Evolutionary conservation across 2,329 filamentous ascomycete species (phyloP).

Genomic region (Pseudogymnoascus destructans): DNA sequence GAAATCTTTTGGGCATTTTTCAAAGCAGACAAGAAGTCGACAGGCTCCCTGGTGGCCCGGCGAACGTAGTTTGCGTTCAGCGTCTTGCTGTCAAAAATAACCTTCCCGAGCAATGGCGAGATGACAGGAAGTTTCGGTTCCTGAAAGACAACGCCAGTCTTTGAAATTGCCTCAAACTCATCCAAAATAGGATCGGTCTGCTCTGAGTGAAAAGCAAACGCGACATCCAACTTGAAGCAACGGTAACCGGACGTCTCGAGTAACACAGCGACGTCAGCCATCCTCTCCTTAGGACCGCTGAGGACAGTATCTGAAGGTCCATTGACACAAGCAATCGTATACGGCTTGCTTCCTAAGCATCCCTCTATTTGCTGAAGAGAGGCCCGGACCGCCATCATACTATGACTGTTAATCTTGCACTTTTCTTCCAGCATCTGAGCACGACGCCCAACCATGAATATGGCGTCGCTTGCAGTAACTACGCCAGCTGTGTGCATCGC

Average conservation of each 20-base stretch:
- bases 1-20: constrained; percentile 43
- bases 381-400: constrained; percentile 44
- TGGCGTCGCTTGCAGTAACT: constrained; percentile 53
- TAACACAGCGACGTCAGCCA: constrained; percentile 36
- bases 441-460: constrained; percentile 56
- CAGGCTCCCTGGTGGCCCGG: constrained; percentile 52
- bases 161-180: constrained; percentile 41
- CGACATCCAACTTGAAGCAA: constrained; percentile 46
- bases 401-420: constrained; percentile 54
- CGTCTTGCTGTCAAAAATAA: constrained; percentile 42
- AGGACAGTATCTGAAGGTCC: constrained; percentile 62
- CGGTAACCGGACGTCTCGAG: constrained; percentile 42
- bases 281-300: constrained; percentile 40
- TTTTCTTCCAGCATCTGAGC: constrained; percentile 50
- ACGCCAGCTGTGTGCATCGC: constrained; percentile 58
- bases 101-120: constrained; percentile 50
- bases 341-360: constrained; percentile 34
- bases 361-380: constrained; percentile 34
- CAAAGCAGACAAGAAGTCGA: constrained; percentile 54
- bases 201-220: constrained; percentile 52
- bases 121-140: constrained; percentile 47
- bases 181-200: constrained; percentile 50
- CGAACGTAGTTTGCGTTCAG: constrained; percentile 50
- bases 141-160: constrained; percentile 38
- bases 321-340: constrained; percentile 55